A percentile compares a stretch with the other conserved stretches of the same genome.
phyloP scores from a whole-genome alignment of 2,329 filamentous ascomycete genomes.

The Apiospora sp. region DNA sequence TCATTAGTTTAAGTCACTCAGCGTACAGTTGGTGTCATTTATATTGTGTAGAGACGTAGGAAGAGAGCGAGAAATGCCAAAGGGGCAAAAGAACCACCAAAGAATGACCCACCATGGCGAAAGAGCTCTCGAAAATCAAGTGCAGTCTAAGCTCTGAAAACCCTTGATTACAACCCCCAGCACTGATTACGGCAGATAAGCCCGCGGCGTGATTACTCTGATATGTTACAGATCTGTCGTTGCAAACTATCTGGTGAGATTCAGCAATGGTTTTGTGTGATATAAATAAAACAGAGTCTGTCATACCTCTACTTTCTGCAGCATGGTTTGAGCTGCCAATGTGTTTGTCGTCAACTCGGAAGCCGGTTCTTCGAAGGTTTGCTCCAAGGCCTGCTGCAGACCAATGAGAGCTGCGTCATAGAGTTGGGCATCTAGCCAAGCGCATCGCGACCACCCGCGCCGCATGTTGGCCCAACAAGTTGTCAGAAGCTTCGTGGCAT shows the following conservation, averaged over 20 bases:
- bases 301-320: background rate
- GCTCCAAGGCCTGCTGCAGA: slow-evolving; percentile 36
- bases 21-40: too few species aligned
- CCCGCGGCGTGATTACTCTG: slow-evolving; percentile 40
- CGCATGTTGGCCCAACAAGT: slow-evolving; percentile 38
- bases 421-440: slow-evolving; percentile 38
- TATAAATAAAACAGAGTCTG: background rate
- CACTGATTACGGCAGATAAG: slow-evolving; percentile 38
- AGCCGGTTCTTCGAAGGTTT: slow-evolving; percentile 31
- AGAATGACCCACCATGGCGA: slow-evolving; percentile 37
- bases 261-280: background rate
- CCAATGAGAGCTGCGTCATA: slow-evolving; percentile 39
- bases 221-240: slow-evolving; percentile 38
- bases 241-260: slow-evolving; percentile 32
- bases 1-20: too few species aligned
- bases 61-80: background rate
- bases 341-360: slow-evolving; percentile 30
- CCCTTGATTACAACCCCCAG: slow-evolving; percentile 33
- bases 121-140: slow-evolving; percentile 39
- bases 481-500: slow-evolving; percentile 38
- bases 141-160: slow-evolving; percentile 38
- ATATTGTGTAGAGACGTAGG: too few species aligned
- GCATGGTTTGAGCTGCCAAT: background rate
- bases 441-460: slow-evolving; percentile 31
- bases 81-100: slow-evolving; percentile 7